Base-by-base conservation (phyloP, 495 filamentous ascomycete genomes). In the Geoglossum glabrum region DNA sequence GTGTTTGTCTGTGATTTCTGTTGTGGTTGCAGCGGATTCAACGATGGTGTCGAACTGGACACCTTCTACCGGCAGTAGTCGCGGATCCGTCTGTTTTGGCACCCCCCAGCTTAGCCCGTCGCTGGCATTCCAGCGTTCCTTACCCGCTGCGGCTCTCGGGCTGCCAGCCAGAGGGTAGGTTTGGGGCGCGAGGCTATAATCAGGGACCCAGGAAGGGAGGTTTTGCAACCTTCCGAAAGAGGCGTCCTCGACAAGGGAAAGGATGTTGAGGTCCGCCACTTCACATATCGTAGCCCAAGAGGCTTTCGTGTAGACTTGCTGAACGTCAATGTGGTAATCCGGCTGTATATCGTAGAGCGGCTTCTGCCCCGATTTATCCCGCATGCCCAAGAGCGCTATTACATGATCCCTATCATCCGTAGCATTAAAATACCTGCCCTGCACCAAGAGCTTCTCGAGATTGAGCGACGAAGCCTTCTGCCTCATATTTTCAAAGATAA, bases 121-220 rank as follows among this genome's bases (percentile, higher is more conserved):
- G 34, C 36, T 8, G 34, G 30, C 30, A 54, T 51, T 30, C 61
- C 62, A 58, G 34, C 28, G 43, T 51, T 40, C 26, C 45, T 49
- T 11, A 33, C 61, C 21, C 38, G 21, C 36, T 55, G 46, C 59
- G 33, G 8, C 40, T 36, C 27, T 30, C 7, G 26, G 30, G 23
- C n/a, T 28, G n/a, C 34, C 17, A 30, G 17, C 25, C 9, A 59
- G 33, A 46, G 57, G 59, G 28, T 45, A 52, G 28, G 50, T 52
- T 26, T 54, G 49, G 28, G 40, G 51, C 27, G 40, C 26, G 23
- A 46, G 47, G 45, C 58, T 63, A 51, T 55, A 64, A 54, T 64
- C 61, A 23, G 63, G 63, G 26, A 64, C 58, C 63, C 63, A 64
- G 21, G 61, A 63, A 10, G 63, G 57, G 15, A 64, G 56, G 7